A percentile compares a stretch with the other conserved stretches of the same genome.
Evolutionary conservation across 2,329 filamentous ascomycete genomes (phyloP).

Genomic region (Colletotrichum musae): DNA sequence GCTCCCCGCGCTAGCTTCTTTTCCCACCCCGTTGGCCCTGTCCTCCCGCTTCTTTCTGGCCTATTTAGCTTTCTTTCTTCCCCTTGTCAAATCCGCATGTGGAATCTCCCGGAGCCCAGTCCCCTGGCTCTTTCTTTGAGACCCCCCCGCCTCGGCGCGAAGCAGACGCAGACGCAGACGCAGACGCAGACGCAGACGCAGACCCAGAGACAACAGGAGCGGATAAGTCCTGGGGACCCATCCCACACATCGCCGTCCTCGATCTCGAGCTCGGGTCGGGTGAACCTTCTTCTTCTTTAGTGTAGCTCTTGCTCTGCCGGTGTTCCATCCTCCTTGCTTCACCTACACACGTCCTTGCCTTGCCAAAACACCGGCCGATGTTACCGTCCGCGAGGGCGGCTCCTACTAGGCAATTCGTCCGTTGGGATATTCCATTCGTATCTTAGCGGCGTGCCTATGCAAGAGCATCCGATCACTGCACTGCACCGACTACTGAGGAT

Average conservation of each 20-base stretch:
- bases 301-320: not conserved
- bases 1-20: slow-evolving; percentile 18
- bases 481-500: slow-evolving; percentile 15
- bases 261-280: not conserved
- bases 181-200: not conserved
- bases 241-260: not conserved
- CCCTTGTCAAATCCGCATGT: slow-evolving; percentile 18
- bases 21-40: slow-evolving; percentile 23
- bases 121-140: not conserved
- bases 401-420: slow-evolving; percentile 7
- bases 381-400: not conserved
- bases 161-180: not conserved
- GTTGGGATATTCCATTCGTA: slow-evolving; percentile 1
- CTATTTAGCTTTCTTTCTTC: slow-evolving; percentile 11
- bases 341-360: not conserved
- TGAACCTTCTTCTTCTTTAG: not conserved
- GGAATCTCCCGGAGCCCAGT: slow-evolving; percentile 11
- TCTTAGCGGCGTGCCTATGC: not conserved
- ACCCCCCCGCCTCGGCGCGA: slow-evolving; percentile 4
- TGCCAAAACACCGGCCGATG: not conserved
- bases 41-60: slow-evolving; percentile 8
- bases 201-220: too few relatives aligned
- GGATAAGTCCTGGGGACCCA: not conserved
- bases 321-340: not conserved
- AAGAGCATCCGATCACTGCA: slow-evolving; percentile 16